A percentile compares a stretch with the other conserved stretches of the same genome.
Evolutionary conservation across 192 early-diverging fungal species (phyloP).

Genomic region (Backusella tarrabulga): DNA sequence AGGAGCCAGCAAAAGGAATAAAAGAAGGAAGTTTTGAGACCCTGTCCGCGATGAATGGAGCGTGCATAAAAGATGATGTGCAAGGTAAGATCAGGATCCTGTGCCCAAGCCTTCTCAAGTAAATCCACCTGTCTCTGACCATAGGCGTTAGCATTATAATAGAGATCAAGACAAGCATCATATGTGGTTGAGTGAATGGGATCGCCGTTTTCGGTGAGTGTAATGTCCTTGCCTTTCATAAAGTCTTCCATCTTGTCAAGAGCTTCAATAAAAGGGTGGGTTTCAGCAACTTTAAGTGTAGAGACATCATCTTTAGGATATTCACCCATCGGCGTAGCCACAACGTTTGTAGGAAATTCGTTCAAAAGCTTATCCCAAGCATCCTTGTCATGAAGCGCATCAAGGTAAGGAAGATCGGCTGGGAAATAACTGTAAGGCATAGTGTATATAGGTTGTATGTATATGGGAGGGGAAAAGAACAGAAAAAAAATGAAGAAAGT

Average conservation of each 20-base stretch:
- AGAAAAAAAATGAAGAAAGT: not conserved
- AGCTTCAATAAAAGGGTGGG: slow-evolving; percentile 8
- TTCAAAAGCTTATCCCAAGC: not conserved
- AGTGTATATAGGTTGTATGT: not conserved
- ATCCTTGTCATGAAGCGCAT: slow-evolving; percentile 1
- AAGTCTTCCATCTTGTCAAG: not conserved
- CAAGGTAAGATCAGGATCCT: slow-evolving; percentile 32
- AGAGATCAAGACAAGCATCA: slow-evolving; percentile 39
- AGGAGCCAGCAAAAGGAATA: slow-evolving; percentile 33
- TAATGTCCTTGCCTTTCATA: slow-evolving; percentile 11
- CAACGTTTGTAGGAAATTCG: not conserved
- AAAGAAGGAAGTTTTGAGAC: slow-evolving; percentile 28
- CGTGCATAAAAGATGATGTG: slow-evolving; percentile 37
- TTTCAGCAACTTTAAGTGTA: not conserved
- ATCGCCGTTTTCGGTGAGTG: slow-evolving; percentile 33
- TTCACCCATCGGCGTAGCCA: not conserved
- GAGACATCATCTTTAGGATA: not conserved
- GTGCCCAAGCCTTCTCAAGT: slow-evolving; percentile 18
- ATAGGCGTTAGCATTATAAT: slow-evolving; percentile 11
- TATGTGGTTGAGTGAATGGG: slow-evolving; percentile 18
- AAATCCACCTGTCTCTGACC: not conserved
- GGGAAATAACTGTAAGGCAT: slow-evolving; percentile 15
- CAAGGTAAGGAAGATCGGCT: slow-evolving; percentile 14
- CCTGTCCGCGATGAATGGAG: slow-evolving; percentile 38
- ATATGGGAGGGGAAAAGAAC: not conserved